Evolutionary conservation across 129 eudicot genomes (phyloP).

Genomic region (Scalesia atractyloides): DNA sequence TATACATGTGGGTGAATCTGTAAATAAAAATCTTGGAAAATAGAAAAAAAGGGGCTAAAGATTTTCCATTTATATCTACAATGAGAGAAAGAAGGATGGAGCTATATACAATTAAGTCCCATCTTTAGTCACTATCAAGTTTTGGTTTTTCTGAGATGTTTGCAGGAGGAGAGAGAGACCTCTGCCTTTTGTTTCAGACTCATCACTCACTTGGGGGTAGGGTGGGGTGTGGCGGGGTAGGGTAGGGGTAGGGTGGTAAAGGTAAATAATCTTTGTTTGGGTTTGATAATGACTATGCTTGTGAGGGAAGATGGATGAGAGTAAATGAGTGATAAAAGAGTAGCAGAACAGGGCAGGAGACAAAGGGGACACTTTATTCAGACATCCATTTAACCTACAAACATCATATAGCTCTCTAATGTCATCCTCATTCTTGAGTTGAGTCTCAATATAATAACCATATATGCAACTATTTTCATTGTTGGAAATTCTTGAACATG

Average conservation of each 20-base stretch:
- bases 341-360: neutral
- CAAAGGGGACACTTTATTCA: constrained; percentile 32
- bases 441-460: neutral
- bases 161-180: constrained; percentile 39
- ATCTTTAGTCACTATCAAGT: constrained; percentile 41
- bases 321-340: constrained; percentile 41
- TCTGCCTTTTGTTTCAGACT: constrained; percentile 34
- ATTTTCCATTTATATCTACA: constrained; percentile 33
- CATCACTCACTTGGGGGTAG: constrained; percentile 22
- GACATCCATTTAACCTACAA: constrained; percentile 29
- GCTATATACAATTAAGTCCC: constrained; percentile 29
- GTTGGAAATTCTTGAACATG: too few relatives aligned
- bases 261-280: constrained; percentile 16
- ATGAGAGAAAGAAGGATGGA: constrained; percentile 29
- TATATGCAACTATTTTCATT: neutral
- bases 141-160: constrained; percentile 43
- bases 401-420: constrained; percentile 22
- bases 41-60: neutral
- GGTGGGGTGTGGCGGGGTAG: neutral
- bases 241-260: neutral
- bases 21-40: neutral
- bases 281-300: constrained; percentile 38
- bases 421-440: neutral
- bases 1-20: constrained; percentile 25
- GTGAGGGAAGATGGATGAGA: constrained; percentile 40